Percentiles rank a stretch among this genome's conserved stretches.
Evolutionary conservation across 2,329 filamentous ascomycete genomes (phyloP).

Genomic region (Lasiodiplodia gonubiensis): DNA sequence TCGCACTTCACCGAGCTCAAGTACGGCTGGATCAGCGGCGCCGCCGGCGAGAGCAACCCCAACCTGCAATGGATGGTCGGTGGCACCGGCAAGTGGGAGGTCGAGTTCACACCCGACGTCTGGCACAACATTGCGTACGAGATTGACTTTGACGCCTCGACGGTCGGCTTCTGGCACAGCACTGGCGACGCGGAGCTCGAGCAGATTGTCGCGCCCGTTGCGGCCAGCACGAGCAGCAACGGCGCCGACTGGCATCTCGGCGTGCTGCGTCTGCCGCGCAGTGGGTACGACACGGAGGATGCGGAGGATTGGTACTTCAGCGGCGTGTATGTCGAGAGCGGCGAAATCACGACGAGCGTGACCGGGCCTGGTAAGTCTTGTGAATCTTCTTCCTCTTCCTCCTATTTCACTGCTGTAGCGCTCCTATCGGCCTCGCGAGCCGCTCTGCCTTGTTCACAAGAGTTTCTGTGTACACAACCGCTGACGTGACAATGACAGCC

Average conservation of each 20-base stretch:
- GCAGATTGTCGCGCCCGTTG: constrained; percentile 65
- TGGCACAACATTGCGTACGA: constrained; percentile 81
- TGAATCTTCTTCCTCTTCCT: constrained; percentile 10
- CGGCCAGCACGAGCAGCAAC: constrained; percentile 66
- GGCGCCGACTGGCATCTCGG: constrained; percentile 76
- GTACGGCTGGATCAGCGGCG: constrained; percentile 64
- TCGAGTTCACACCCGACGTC: constrained; percentile 64
- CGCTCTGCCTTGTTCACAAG: neutral
- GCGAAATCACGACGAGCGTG: constrained; percentile 42
- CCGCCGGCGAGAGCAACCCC: constrained; percentile 56
- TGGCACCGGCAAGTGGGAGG: constrained; percentile 67
- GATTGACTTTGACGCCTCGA: constrained; percentile 68
- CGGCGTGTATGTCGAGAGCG: constrained; percentile 72
- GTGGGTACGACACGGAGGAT: constrained; percentile 57
- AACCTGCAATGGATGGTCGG: constrained; percentile 69
- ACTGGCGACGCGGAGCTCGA: constrained; percentile 64
- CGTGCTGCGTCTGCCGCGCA: constrained; percentile 67
- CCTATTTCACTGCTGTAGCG: neutral
- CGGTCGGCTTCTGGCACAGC: constrained; percentile 73
- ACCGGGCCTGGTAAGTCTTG: constrained; percentile 31
- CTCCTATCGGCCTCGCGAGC: too few relatives aligned
- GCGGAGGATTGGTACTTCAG: constrained; percentile 74
- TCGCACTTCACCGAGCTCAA: constrained; percentile 78
- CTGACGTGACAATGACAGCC: neutral
- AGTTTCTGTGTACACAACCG: neutral